These are phyloP conservation scores for Entonaema liquescens DNA, from an alignment of 495 filamentous ascomycete genomes.

Conservation along the genomic window DNA sequence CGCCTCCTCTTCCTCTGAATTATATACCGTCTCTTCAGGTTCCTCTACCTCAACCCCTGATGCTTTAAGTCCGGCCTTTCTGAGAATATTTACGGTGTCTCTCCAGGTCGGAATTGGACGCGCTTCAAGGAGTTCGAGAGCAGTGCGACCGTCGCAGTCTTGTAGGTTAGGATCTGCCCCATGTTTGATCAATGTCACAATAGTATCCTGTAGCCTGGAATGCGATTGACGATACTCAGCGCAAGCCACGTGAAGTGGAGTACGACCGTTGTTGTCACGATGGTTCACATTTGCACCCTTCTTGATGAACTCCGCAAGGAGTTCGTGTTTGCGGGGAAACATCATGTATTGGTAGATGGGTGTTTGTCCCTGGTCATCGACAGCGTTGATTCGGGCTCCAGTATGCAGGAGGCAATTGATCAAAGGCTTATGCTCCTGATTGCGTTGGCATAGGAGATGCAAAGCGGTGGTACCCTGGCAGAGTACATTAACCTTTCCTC, in stretches of 20 bases:
- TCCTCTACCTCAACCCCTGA: neutral
- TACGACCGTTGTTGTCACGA: neutral
- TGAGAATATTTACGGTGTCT: neutral
- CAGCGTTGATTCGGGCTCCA: conserved; percentile 8
- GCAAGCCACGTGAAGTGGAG: conserved; percentile 14
- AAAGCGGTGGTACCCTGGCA: conserved; percentile 8
- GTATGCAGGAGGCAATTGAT: neutral
- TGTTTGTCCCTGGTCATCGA: neutral
- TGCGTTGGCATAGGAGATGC: conserved; percentile 8
- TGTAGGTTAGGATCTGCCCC: neutral
- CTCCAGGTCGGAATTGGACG: neutral
- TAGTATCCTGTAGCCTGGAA: neutral
- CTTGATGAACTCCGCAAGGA: neutral
- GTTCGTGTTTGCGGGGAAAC: neutral
- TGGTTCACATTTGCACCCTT: conserved; percentile 15
- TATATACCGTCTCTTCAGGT: too few relatives aligned
- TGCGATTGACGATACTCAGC: neutral
- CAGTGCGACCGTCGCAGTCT: neutral
- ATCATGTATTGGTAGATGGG: conserved; percentile 3
- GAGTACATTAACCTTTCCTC: neutral
- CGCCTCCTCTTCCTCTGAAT: too few relatives aligned
- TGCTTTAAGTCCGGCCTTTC: neutral
- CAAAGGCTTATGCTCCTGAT: neutral
- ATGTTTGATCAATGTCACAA: neutral
- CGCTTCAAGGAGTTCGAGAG: neutral